phyloP scores from a whole-genome alignment of 1,284 basidiomycete species.

The Moniliophthora roreri region DNA sequence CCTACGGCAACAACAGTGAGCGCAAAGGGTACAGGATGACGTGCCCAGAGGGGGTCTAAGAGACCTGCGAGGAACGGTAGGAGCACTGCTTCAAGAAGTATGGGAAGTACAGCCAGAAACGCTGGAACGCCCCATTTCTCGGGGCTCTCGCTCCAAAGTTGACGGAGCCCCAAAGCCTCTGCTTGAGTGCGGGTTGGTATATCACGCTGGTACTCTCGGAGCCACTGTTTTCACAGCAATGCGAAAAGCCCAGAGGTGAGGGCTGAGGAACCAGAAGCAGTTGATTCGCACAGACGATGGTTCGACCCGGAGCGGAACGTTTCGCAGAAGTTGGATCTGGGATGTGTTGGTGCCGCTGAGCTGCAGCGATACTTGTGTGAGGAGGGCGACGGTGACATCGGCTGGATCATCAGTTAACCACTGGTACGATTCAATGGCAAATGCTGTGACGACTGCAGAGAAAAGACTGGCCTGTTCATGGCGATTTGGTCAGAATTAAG shows the following conservation, averaged over 20 bases:
- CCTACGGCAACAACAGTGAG: background rate
- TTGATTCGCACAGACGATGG: background rate
- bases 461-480: background rate
- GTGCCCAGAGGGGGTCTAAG: conserved; percentile 1
- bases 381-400: background rate
- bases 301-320: too few species aligned
- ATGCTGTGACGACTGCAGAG: conserved; percentile 3
- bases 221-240: conserved; percentile 11
- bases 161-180: background rate
- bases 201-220: conserved; percentile 9
- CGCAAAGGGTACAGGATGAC: background rate
- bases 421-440: conserved; percentile 6
- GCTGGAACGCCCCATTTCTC: background rate
- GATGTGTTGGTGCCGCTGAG: background rate
- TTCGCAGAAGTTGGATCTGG: background rate
- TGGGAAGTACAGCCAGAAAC: background rate
- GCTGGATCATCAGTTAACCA: conserved; percentile 2
- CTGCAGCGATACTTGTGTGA: background rate
- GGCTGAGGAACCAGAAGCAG: conserved; percentile 11
- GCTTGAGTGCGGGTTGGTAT: background rate
- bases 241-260: conserved; percentile 5
- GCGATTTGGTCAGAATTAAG: background rate
- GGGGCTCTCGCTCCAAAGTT: background rate
- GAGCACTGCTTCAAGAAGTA: background rate
- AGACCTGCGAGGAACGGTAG: conserved; percentile 2